Base-by-base conservation (phyloP, 2,329 filamentous ascomycete genomes). In the Orbilia quercus region DNA sequence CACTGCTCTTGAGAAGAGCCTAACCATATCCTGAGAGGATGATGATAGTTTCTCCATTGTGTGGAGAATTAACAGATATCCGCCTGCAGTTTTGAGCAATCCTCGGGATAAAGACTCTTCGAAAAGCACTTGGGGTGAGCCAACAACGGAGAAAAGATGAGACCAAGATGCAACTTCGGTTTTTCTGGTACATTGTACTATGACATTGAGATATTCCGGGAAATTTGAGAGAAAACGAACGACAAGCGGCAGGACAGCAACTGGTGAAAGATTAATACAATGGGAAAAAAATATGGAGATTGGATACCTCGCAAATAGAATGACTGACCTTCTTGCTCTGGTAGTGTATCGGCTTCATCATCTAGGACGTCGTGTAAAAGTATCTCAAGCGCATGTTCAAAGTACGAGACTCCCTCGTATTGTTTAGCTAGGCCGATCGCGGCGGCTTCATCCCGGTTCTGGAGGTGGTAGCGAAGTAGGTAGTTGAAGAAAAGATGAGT, bases 141-240 rank as follows among this genome's bases (percentile, higher is more conserved):
- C 95, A 0, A 99, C 84, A 78, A 97, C 92, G 14, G 74, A 75
- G 80, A 99, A 99, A 0, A 99, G 84, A 0, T 95, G 97, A 71
- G 90, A 89, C 95, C 95, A 99, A 64, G 92, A 96, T 40, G 94
- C 88, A 6, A 96, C 88, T 79, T 99, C 95, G 0, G 95, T 99
- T 81, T 99, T 99, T 62, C 95, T 90, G 1, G 95, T 97, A 81
- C 95, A 99, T 81, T 96, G 95, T 18, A 99, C 90, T 22, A 99
- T 89, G 67, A 98, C 95, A 78, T 98, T 94, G 14, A 98, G 88
- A 79, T 97, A 99, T 92, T 88, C 64, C 89, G 89, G 77, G 50
- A 78, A 78, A 25, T 78, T 75, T 1, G 77, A 85, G 16, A 86
- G 79, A 75, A 86, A 86, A 0, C 83, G 84, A n/a, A 86, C 79